These are phyloP conservation scores for Penicillium palitans DNA, from an alignment of 2,329 filamentous ascomycete species.

Conservation along the genomic window DNA sequence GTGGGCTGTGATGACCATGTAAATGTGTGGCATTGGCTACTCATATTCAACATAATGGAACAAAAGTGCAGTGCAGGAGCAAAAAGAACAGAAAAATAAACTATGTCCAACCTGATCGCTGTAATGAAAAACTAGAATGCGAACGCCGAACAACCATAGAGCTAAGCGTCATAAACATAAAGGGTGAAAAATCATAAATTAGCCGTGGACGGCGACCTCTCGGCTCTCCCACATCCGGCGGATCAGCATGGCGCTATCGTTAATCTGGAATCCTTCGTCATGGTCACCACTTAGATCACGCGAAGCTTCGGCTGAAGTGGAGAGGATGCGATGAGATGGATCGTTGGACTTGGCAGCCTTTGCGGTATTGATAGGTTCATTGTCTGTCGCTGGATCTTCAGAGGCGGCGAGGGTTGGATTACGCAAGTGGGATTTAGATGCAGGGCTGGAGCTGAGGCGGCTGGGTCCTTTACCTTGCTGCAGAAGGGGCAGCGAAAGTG, in stretches of 20 bases:
- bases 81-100: background rate
- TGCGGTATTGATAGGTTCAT: slow-evolving; percentile 26
- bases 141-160: slow-evolving; percentile 18
- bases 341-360: slow-evolving; percentile 29
- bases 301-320: slow-evolving; percentile 36
- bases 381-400: slow-evolving; percentile 34
- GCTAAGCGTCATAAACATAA: slow-evolving; percentile 20
- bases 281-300: slow-evolving; percentile 24
- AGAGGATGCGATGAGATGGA: slow-evolving; percentile 37
- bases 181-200: slow-evolving; percentile 19
- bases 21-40: slow-evolving; percentile 2
- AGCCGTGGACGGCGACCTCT: slow-evolving; percentile 41
- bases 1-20: background rate
- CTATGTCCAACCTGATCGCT: slow-evolving; percentile 8
- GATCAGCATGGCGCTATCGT: slow-evolving; percentile 42
- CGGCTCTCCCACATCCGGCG: slow-evolving; percentile 48
- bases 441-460: slow-evolving; percentile 23
- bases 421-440: slow-evolving; percentile 26
- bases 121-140: slow-evolving; percentile 7
- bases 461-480: slow-evolving; percentile 27
- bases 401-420: slow-evolving; percentile 22
- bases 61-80: background rate
- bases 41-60: slow-evolving; percentile 6
- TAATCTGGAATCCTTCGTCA: slow-evolving; percentile 29
- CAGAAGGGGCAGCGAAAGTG: slow-evolving; percentile 35